Percentiles rank a stretch among this genome's conserved stretches.
Evolutionary conservation across 2,329 filamentous ascomycete species (phyloP).

Genomic region (Colletotrichum camelliae): DNA sequence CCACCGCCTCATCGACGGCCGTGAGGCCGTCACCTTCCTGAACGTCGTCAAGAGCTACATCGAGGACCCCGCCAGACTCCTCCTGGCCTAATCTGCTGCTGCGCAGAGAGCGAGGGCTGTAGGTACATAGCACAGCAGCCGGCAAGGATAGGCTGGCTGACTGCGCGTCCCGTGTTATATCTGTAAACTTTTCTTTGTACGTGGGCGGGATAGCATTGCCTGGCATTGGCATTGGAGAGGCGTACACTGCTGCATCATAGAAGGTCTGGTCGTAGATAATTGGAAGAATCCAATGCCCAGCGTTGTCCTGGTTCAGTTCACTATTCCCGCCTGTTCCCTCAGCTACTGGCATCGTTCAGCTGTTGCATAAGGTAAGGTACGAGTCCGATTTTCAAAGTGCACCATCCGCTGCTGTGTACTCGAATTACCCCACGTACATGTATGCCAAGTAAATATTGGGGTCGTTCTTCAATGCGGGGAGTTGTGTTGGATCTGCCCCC

Average conservation of each 20-base stretch:
- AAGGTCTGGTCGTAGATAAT: neutral
- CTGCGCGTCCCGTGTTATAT: neutral
- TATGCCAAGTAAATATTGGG: neutral
- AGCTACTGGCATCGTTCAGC: neutral
- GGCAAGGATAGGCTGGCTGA: neutral
- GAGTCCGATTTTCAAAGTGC: neutral
- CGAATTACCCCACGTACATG: neutral
- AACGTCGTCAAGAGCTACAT: slow-evolving; percentile 36
- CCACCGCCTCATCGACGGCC: slow-evolving; percentile 60
- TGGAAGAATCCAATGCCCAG: neutral
- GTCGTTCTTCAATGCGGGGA: neutral
- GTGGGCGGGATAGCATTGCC: slow-evolving; percentile 4
- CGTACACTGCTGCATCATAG: slow-evolving; percentile 1
- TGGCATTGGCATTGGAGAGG: slow-evolving; percentile 1
- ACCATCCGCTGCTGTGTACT: neutral
- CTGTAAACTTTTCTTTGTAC: neutral
- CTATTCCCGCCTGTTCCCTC: too few species aligned
- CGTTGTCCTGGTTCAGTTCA: neutral
- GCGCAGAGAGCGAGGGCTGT: neutral
- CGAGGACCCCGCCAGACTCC: slow-evolving; percentile 48
- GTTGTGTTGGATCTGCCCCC: too few species aligned
- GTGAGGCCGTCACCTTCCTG: slow-evolving; percentile 65
- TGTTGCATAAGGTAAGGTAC: too few species aligned
- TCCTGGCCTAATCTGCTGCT: slow-evolving; percentile 50
- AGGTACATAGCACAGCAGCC: neutral